These are phyloP conservation scores for Metschnikowia santaceciliae DNA, from an alignment of 805 yeast species.

Conservation along the genomic window DNA sequence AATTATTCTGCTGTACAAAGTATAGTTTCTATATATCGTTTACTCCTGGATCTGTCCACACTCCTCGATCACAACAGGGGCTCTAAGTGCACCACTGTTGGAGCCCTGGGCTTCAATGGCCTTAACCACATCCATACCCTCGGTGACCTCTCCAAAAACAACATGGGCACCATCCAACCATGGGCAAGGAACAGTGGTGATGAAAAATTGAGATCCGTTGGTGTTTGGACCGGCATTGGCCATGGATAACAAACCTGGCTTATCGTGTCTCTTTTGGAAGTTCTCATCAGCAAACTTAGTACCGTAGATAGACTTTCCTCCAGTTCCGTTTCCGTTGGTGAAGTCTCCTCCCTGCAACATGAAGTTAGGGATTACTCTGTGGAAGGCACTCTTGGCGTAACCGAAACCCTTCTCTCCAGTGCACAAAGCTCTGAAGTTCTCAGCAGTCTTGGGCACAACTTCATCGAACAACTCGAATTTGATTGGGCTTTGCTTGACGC, in stretches of 20 bases:
- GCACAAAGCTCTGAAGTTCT: conserved; percentile 18
- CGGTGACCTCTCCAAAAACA: conserved; percentile 26
- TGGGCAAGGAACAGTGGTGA: conserved; percentile 21
- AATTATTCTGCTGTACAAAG: neutral
- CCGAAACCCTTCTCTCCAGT: conserved; percentile 20
- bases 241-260: conserved; percentile 19
- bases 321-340: conserved; percentile 15
- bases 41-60: conserved; percentile 24
- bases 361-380: conserved; percentile 18
- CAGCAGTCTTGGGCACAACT: conserved; percentile 18
- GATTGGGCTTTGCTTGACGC: conserved; percentile 20
- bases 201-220: conserved; percentile 18
- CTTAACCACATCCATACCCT: conserved; percentile 24
- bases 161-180: conserved; percentile 28
- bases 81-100: conserved; percentile 17
- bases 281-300: conserved; percentile 17
- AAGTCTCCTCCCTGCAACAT: conserved; percentile 20
- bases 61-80: conserved; percentile 24
- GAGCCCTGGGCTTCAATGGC: conserved; percentile 25
- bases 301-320: conserved; percentile 19
- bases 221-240: conserved; percentile 19
- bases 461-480: conserved; percentile 19
- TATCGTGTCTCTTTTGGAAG: conserved; percentile 15
- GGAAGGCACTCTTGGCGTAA: conserved; percentile 16
- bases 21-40: neutral